Evolutionary conservation across 1,284 basidiomycete species (phyloP), one percentile per base, ranked within the genome.

Genomic region (Trichosporon inkin): DNA sequence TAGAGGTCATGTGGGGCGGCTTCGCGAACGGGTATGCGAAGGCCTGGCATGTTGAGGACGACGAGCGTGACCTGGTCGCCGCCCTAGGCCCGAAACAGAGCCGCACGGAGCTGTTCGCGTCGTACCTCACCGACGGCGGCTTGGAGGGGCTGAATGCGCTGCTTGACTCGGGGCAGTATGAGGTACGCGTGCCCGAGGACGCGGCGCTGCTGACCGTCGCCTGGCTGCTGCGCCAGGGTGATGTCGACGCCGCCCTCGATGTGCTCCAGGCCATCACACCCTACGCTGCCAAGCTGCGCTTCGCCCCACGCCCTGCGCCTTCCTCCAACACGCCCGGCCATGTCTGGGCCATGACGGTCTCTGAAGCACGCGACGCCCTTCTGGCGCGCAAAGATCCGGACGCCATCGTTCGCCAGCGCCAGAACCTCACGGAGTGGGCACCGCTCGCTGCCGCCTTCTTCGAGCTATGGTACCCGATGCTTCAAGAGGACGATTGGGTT

Each of bases 71-170:
- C 13, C 56, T 57, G 7, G 47, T 38, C 35, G 36, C 36, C 3
- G 39, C 28, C 22, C 47, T 57, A 10, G 56, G 56, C 10, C 5
- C 17, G 10, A 10, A 34, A 5, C 16, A 1, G 6, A 28, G 20
- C 1, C 56, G 56, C 24, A 17, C n/a, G 11, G 7, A 4, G 20
- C 40, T 61, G 13, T 61, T 61, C n/a, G 36, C 52, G 5, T 53
- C 56, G 36, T 57, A 57, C 41, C 40, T 61, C 36, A 49, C 55
- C 7, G 60, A 61, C 35, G 36, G 2, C 6, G 55, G 60, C 0
- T 37, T 54, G 13, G 36, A 35, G 13, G 35, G 39, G 41, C 40
- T 61, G 10, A 17, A 39, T 17, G 32, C 16, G 10, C 20, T 49
- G 11, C 55, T 61, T 11, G 51, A 57, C 39, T 44, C 51, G 13